Evolutionary conservation across 2,329 filamentous ascomycete species (phyloP).

Genomic region (Xylariaceae sp.): DNA sequence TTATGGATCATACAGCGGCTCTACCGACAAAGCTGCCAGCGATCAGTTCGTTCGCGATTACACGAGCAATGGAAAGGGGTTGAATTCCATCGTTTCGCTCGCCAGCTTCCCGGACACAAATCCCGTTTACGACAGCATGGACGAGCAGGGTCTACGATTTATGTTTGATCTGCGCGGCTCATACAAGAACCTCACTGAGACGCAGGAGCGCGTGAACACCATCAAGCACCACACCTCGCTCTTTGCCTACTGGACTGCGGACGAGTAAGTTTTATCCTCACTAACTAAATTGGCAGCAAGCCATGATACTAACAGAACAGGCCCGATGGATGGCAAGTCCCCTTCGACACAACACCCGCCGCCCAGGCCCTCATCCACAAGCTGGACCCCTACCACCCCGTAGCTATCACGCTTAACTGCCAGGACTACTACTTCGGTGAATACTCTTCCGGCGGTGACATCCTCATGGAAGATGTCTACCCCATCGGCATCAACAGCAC

Average conservation of each 20-base stretch:
- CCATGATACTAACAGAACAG: constrained; percentile 21
- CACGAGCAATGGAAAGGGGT: constrained; percentile 34
- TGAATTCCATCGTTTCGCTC: constrained; percentile 43
- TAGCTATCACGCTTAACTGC: constrained; percentile 56
- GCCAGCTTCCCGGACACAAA: constrained; percentile 36
- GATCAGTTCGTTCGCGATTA: constrained; percentile 38
- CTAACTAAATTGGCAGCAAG: not conserved
- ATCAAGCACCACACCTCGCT: constrained; percentile 38
- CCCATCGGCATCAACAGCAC: constrained; percentile 53
- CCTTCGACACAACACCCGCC: constrained; percentile 42
- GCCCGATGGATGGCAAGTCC: constrained; percentile 52
- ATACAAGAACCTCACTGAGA: constrained; percentile 41
- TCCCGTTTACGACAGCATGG: constrained; percentile 38
- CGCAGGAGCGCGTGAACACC: constrained; percentile 36
- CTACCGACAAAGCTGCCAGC: constrained; percentile 22
- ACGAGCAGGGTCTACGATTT: constrained; percentile 35
- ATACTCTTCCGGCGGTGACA: constrained; percentile 51
- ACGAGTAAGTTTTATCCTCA: constrained; percentile 35
- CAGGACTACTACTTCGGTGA: constrained; percentile 54
- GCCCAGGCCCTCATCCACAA: constrained; percentile 36
- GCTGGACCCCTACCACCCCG: constrained; percentile 57
- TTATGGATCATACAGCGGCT: constrained; percentile 39
- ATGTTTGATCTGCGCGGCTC: constrained; percentile 43
- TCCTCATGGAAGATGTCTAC: constrained; percentile 57
- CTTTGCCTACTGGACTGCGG: constrained; percentile 43